Base-by-base conservation (phyloP, 2,329 filamentous ascomycete species). In the Huntiella abstrusa region DNA sequence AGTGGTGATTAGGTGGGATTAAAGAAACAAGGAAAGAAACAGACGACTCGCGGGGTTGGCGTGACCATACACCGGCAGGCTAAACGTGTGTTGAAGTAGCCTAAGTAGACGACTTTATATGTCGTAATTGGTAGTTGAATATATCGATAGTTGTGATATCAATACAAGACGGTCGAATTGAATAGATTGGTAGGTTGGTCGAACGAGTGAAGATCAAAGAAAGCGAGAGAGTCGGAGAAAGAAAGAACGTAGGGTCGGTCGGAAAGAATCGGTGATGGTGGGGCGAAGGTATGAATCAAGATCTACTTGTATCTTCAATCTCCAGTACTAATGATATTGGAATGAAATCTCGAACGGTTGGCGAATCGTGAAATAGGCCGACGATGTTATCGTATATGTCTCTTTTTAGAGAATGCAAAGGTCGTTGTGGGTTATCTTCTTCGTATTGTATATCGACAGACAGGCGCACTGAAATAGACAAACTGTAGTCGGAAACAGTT, bases 21-120 rank as follows among this genome's bases (percentile, higher is more conserved):
- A 56, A 52, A 33, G 54, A 33, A 33, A 28, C 15, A 43, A 43
- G n/a, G 16, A 43, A 34, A 34, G 36, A 4, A 15, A 33, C 33
- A 43, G 22, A 22, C 13, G 17, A 34, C 33, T 33, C 41, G 41
- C 28, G 16, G 10, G 17, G 6, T 43, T 39, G 37, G 10, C 10
- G 15, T 13, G 15, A 19, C 35, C 43, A 32, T 13, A 22, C 36
- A 39, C 16, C 15, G 35, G 40, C 13, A 19, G 34, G n/a, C 37
- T 15, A 39, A 39, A 39, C 10, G 19, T 39, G n/a, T 17, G 40
- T 42, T 17, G 19, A n/a, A 28, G 40, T 28, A 13, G 12, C 17
- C 17, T 13, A 33, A n/a, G 40, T 42, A 33, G 17, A 19, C 12
- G 40, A 16, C 40, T 17, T 13, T n/a, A 32, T 15, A n/a, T 28